phyloP scores from a whole-genome alignment of 2,329 filamentous ascomycete genomes.

The Venturia nashicola region DNA sequence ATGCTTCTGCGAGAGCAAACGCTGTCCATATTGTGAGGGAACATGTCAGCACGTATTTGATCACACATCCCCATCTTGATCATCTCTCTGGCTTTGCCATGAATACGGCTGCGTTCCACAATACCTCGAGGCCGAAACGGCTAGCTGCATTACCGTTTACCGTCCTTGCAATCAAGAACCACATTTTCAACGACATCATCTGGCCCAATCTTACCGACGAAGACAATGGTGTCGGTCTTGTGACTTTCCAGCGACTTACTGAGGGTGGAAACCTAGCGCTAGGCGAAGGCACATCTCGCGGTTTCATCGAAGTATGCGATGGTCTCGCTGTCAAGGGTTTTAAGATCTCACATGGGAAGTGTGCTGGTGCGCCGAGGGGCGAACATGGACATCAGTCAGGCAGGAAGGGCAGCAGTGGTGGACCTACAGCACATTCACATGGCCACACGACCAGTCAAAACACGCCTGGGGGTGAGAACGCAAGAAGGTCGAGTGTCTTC shows the following conservation, averaged over 20 bases:
- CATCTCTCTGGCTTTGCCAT: slow-evolving; percentile 86
- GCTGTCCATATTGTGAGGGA: slow-evolving; percentile 67
- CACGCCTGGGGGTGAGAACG: neutral
- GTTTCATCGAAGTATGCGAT: slow-evolving; percentile 81
- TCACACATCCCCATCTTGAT: slow-evolving; percentile 95
- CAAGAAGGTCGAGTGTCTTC: slow-evolving; percentile 8
- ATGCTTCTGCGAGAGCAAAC: slow-evolving; percentile 58
- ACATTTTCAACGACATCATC: slow-evolving; percentile 96
- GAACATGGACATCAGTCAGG: neutral
- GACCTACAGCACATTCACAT: neutral
- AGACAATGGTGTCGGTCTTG: slow-evolving; percentile 81
- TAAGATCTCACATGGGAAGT: slow-evolving; percentile 81
- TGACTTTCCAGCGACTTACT: slow-evolving; percentile 79
- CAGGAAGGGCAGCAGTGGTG: neutral
- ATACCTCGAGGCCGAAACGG: slow-evolving; percentile 64
- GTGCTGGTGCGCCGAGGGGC: slow-evolving; percentile 49
- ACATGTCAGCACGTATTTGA: slow-evolving; percentile 76
- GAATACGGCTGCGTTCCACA: slow-evolving; percentile 79
- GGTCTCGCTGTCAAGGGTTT: slow-evolving; percentile 81
- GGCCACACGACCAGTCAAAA: neutral
- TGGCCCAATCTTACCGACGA: slow-evolving; percentile 98
- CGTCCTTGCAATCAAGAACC: slow-evolving; percentile 81
- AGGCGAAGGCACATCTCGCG: slow-evolving; percentile 65
- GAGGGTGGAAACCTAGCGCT: slow-evolving; percentile 80
- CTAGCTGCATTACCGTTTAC: slow-evolving; percentile 77